Evolutionary conservation across 768 basidiomycete genomes (phyloP).

Genomic region (Lactarius vividus): DNA sequence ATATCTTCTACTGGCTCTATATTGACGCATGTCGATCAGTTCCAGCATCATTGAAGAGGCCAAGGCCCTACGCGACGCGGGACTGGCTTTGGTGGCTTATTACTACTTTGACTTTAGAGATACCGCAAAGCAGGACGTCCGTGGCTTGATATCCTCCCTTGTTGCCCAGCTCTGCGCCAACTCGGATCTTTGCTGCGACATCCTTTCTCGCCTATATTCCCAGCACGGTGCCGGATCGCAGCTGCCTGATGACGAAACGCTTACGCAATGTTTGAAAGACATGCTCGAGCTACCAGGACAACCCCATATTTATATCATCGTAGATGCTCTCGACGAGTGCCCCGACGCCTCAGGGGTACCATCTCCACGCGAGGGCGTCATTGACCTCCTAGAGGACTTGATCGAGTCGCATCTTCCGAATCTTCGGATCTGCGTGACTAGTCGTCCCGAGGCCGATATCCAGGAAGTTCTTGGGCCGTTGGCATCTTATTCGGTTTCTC

Average conservation of each 20-base stretch:
- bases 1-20: not conserved
- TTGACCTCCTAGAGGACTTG: not conserved
- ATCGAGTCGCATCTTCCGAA: conserved; percentile 1
- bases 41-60: conserved; percentile 9
- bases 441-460: conserved; percentile 10
- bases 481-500: not conserved
- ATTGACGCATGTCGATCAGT: not conserved
- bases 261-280: conserved; percentile 2
- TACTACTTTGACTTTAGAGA: conserved; percentile 19
- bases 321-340: conserved; percentile 14
- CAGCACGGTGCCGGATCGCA: not conserved
- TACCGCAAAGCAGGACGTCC: conserved; percentile 3
- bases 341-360: not conserved
- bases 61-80: not conserved
- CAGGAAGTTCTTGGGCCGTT: not conserved
- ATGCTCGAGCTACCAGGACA: not conserved
- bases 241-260: not conserved
- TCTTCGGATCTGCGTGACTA: conserved; percentile 1
- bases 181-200: conserved; percentile 5
- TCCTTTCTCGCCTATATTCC: conserved; percentile 1
- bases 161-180: conserved; percentile 4
- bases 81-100: conserved; percentile 9
- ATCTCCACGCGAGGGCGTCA: not conserved
- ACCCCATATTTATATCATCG: not conserved
- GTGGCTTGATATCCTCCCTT: conserved; percentile 10